Percentiles rank a stretch among this genome's conserved stretches.
phyloP scores from a whole-genome alignment of 805 yeast species.

The Starmerella bacillaris region DNA sequence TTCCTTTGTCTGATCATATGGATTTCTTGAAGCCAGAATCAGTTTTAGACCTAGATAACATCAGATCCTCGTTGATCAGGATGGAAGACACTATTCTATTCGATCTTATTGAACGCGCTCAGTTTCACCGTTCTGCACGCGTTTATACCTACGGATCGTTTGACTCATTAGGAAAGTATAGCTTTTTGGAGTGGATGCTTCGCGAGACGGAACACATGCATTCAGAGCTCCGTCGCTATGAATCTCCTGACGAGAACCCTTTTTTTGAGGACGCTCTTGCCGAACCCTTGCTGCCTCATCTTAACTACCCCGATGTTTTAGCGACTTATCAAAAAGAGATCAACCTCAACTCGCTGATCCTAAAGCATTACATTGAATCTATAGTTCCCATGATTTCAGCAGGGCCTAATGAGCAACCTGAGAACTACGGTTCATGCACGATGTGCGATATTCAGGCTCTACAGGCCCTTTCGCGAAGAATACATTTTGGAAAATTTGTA shows the following conservation, averaged over 20 bases:
- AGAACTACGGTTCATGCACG: slow-evolving; percentile 77
- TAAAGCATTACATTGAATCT: slow-evolving; percentile 45
- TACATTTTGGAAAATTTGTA: slow-evolving; percentile 93
- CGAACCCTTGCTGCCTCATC: slow-evolving; percentile 60
- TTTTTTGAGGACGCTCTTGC: slow-evolving; percentile 55
- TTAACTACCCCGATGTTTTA: slow-evolving; percentile 60
- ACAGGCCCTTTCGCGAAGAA: slow-evolving; percentile 76
- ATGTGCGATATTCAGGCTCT: slow-evolving; percentile 68
- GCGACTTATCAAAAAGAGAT: slow-evolving; percentile 59
- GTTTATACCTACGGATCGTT: slow-evolving; percentile 49
- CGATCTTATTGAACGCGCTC: slow-evolving; percentile 82
- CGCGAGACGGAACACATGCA: slow-evolving; percentile 56
- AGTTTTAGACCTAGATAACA: slow-evolving; percentile 62
- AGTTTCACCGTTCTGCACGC: slow-evolving; percentile 56
- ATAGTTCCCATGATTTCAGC: slow-evolving; percentile 62
- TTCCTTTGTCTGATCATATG: too few species aligned
- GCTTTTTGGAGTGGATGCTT: slow-evolving; percentile 76
- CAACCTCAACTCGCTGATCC: slow-evolving; percentile 56
- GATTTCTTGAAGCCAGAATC: slow-evolving; percentile 65
- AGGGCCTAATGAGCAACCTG: slow-evolving; percentile 53
- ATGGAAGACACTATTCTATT: slow-evolving; percentile 96
- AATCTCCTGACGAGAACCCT: slow-evolving; percentile 87
- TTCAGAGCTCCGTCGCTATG: slow-evolving; percentile 71
- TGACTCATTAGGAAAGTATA: slow-evolving; percentile 47
- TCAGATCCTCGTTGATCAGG: slow-evolving; percentile 65